Conservation (phyloP, 78 protist genomes). For the Dictyostelium discoideum region DNA sequence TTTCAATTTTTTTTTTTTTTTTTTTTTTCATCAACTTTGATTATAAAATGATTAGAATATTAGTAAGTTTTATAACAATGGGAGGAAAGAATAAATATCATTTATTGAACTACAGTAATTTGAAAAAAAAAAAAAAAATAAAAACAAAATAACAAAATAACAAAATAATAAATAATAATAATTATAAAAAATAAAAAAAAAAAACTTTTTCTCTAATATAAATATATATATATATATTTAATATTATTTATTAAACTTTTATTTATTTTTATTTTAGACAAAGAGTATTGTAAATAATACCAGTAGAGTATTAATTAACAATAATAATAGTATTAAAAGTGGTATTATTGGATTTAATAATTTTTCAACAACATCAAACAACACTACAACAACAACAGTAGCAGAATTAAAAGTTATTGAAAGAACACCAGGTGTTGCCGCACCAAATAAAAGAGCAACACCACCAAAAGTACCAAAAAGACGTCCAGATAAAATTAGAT, state of each 20-base stretch:
- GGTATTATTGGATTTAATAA: not conserved
- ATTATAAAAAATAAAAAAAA: too few relatives aligned
- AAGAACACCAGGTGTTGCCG: constrained; percentile 14
- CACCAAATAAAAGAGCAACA: constrained; percentile 51
- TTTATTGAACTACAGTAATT: too few relatives aligned
- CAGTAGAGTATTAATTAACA: not conserved
- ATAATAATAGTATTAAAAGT: not conserved
- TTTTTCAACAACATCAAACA: constrained; percentile 21
- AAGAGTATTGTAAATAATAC: not conserved
- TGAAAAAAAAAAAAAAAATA: too few relatives aligned
- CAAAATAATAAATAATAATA: too few relatives aligned
- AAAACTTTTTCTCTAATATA: too few relatives aligned
- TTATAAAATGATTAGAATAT: not conserved
- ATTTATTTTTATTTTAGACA: not conserved
- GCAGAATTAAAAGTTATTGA: not conserved
- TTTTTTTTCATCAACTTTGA: not conserved
- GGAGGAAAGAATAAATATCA: not conserved
- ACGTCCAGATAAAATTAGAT: constrained; percentile 69
- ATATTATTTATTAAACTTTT: too few relatives aligned
- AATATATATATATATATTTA: too few relatives aligned
- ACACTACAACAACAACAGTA: not conserved
- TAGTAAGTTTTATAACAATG: not conserved
- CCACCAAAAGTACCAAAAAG: constrained; percentile 71
- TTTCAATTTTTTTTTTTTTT: not conserved
- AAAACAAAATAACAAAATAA: too few relatives aligned